Evolutionary conservation across 306 rosid genomes (phyloP).

Genomic region (Dryas alaskensis): DNA sequence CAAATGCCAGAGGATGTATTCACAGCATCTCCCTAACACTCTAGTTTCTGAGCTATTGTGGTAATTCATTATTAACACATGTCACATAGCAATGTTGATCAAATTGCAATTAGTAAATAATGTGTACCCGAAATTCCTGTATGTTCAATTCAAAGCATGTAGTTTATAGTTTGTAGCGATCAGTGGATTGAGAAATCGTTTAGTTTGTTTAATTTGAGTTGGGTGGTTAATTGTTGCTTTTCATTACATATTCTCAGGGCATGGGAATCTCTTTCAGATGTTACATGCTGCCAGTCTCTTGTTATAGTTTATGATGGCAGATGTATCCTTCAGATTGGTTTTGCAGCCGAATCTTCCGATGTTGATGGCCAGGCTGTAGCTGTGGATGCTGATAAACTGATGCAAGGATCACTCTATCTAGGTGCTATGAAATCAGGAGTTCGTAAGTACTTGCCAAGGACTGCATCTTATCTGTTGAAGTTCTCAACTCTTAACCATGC

Average conservation of each 20-base stretch:
- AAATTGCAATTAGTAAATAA: too few species aligned
- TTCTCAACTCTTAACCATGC: conserved; percentile 13
- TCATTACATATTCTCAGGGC: conserved; percentile 52
- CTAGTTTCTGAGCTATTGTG: conserved; percentile 65
- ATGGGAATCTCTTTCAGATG: conserved; percentile 67
- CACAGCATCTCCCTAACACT: conserved; percentile 44
- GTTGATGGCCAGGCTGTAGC: conserved; percentile 50
- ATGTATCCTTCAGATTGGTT: conserved; percentile 79
- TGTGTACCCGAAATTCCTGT: neutral
- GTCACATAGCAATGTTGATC: neutral
- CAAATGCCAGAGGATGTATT: conserved; percentile 51
- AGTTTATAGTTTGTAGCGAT: conserved; percentile 5
- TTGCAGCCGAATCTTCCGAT: conserved; percentile 52
- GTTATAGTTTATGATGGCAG: conserved; percentile 65
- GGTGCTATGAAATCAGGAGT: conserved; percentile 72
- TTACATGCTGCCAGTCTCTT: conserved; percentile 75
- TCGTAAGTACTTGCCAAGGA: conserved; percentile 54
- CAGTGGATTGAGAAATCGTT: neutral
- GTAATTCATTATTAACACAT: conserved; percentile 30
- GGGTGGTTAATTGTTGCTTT: conserved; percentile 27
- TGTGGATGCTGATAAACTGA: conserved; percentile 63
- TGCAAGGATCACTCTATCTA: conserved; percentile 67
- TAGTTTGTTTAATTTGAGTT: conserved; percentile 8
- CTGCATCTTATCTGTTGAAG: conserved; percentile 17
- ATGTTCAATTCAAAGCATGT: conserved; percentile 10